phyloP scores from a whole-genome alignment of 371 early-diverging fungal species.

The Smittium mucronatum region DNA sequence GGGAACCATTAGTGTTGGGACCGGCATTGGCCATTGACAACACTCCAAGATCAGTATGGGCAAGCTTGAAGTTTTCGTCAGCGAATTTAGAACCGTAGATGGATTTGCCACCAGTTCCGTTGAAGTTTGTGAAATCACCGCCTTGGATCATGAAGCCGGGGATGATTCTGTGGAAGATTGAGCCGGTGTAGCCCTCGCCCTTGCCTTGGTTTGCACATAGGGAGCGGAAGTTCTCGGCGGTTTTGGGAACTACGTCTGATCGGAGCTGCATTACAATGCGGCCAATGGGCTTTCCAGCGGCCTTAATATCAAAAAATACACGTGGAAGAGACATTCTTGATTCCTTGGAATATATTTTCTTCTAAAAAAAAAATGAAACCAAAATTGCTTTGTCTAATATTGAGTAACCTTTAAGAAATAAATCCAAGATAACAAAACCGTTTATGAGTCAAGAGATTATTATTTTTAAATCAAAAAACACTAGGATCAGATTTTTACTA shows the following conservation, averaged over 20 bases:
- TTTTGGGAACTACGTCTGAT: slow-evolving; percentile 86
- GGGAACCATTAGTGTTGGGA: slow-evolving; percentile 91
- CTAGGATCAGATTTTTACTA: too few relatives aligned
- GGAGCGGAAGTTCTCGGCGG: slow-evolving; percentile 95
- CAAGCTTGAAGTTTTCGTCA: slow-evolving; percentile 93
- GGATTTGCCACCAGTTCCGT: slow-evolving; percentile 93
- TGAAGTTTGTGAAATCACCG: slow-evolving; percentile 88
- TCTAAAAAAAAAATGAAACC: too few relatives aligned
- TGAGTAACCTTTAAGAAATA: too few relatives aligned
- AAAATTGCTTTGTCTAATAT: too few relatives aligned
- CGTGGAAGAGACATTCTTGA: slow-evolving; percentile 25
- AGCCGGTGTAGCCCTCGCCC: slow-evolving; percentile 80
- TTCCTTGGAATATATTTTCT: too few relatives aligned
- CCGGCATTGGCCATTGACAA: slow-evolving; percentile 99
- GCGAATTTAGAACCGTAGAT: slow-evolving; percentile 93
- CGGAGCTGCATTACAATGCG: slow-evolving; percentile 94
- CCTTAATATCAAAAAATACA: slow-evolving; percentile 82
- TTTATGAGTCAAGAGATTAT: neutral
- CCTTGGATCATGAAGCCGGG: slow-evolving; percentile 99
- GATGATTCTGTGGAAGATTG: slow-evolving; percentile 88
- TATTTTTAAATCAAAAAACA: neutral
- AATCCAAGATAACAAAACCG: too few relatives aligned
- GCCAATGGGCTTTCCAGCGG: slow-evolving; percentile 60
- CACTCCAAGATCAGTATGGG: slow-evolving; percentile 82
- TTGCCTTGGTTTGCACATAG: slow-evolving; percentile 53